Evolutionary conservation across 352 stramenopile genomes (phyloP).

Genomic region (Phytophthora niederhauseri): DNA sequence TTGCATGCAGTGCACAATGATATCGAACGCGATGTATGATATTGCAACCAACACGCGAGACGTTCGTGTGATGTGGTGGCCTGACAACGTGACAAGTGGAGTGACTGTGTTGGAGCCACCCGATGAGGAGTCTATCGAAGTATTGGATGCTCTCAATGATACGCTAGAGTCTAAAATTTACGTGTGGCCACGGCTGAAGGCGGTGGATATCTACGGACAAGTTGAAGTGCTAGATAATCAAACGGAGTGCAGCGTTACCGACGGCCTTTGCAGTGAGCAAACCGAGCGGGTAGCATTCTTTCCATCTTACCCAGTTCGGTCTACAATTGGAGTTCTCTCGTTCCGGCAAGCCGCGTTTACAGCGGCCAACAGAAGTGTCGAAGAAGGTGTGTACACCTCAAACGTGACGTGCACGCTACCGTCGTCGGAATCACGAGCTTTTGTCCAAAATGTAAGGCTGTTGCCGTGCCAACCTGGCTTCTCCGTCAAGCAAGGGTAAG

Average conservation of each 20-base stretch:
- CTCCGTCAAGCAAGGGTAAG: slow-evolving; percentile 46
- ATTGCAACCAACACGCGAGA: slow-evolving; percentile 65
- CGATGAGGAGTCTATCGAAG: slow-evolving; percentile 58
- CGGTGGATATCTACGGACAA: slow-evolving; percentile 65
- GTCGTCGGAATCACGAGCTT: slow-evolving; percentile 35
- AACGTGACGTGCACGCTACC: slow-evolving; percentile 55
- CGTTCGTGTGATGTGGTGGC: slow-evolving; percentile 68
- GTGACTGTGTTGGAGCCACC: slow-evolving; percentile 43
- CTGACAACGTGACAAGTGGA: slow-evolving; percentile 47
- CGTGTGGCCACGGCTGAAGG: slow-evolving; percentile 65
- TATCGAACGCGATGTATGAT: slow-evolving; percentile 57
- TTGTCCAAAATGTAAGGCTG: slow-evolving; percentile 40
- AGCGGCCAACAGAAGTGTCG: slow-evolving; percentile 27
- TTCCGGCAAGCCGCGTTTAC: slow-evolving; percentile 47
- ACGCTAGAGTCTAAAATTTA: slow-evolving; percentile 32
- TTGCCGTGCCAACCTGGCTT: slow-evolving; percentile 53
- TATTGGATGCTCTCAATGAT: slow-evolving; percentile 29
- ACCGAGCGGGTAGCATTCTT: slow-evolving; percentile 36
- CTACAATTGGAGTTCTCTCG: slow-evolving; percentile 43
- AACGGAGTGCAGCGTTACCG: slow-evolving; percentile 47
- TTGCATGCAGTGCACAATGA: slow-evolving; percentile 44
- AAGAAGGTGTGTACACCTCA: slow-evolving; percentile 36
- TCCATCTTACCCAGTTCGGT: slow-evolving; percentile 33
- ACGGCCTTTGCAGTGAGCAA: slow-evolving; percentile 16
- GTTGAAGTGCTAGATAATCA: slow-evolving; percentile 62